Base-by-base conservation (phyloP, 768 basidiomycete genomes). In the Trametes gibbosa region DNA sequence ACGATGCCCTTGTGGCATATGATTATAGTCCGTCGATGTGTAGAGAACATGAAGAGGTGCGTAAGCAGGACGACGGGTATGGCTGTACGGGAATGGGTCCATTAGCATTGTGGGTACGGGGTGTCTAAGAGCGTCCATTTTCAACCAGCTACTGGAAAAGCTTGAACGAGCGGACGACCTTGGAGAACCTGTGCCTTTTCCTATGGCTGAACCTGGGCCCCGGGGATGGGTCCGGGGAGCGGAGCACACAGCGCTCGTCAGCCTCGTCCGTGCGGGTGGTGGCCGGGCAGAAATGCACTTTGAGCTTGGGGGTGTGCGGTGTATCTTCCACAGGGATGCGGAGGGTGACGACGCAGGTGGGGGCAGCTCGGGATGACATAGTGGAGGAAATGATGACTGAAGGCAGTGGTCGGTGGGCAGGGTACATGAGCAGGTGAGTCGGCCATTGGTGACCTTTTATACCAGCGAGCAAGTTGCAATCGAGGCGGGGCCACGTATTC, bases 281-380 rank as follows among this genome's bases (percentile, higher is more conserved):
- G 13, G n/a, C 37, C 21, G 50, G 50, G 50, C 50, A 51, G 50
- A 51, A 51, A 37, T 39, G 35, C 23, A 51, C 50, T 16, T 51
- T 51, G 50, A 51, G 50, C 19, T 14, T 13, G 39, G 37, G 37
- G 23, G 50, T 25, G 37, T 35, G 50, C 32, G 40, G 35, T 5
- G 43, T 23, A 23, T 51, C 50, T 24, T 51, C 50, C 21, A 13
- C 24, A 19, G 50, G 50, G 23, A 51, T 40, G 23, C 50, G 50
- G 50, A 51, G 50, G 37, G 50, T 51, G 39, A 51, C 17, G 50
- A 40, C 23, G 50, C 50, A 51, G 50, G 21, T 24, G 50, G 50
- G 50, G 13, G 23, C 16, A 10, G 46, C 29, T 16, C 25, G 46
- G 25, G 4, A 17, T 4, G 49, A 10, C 10, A 32, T 10, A 2